Evolutionary conservation across 345 rosid species (phyloP).

Genomic region (Carallia pectinifolia): DNA sequence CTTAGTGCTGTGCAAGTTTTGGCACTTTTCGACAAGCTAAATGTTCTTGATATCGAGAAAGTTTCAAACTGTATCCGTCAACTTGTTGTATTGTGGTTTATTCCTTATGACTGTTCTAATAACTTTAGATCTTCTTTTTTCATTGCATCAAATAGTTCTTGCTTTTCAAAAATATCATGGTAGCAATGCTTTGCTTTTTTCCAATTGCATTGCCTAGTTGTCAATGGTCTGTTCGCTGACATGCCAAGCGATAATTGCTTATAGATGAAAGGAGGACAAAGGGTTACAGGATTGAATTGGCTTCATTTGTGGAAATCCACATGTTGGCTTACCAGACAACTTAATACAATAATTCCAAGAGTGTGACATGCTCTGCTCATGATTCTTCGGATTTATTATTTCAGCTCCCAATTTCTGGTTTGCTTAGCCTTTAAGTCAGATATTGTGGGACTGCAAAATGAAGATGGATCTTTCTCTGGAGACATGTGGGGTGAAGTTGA

Average conservation of each 20-base stretch:
- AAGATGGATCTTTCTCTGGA: constrained; percentile 93
- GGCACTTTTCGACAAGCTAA: constrained; percentile 69
- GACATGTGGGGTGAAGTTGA: constrained; percentile 98
- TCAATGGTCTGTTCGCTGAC: too few relatives aligned
- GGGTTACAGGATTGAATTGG: too few relatives aligned
- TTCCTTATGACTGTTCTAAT: not conserved
- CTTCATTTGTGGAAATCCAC: too few relatives aligned
- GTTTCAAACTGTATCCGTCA: constrained; percentile 78
- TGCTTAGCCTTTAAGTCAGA: constrained; percentile 46
- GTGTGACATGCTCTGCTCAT: not conserved
- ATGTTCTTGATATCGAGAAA: constrained; percentile 59
- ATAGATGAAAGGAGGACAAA: too few relatives aligned
- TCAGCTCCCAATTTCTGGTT: constrained; percentile 11
- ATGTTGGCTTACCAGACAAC: too few relatives aligned
- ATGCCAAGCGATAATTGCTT: too few relatives aligned
- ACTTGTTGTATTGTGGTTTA: constrained; percentile 1
- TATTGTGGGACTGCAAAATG: constrained; percentile 74
- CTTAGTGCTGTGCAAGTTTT: constrained; percentile 85
- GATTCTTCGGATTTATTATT: not conserved
- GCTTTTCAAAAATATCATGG: too few relatives aligned
- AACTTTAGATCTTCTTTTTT: too few relatives aligned
- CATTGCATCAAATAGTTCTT: too few relatives aligned
- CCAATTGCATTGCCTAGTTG: too few relatives aligned
- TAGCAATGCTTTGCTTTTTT: too few relatives aligned
- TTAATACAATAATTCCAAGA: not conserved